Evolutionary conservation across 768 basidiomycete species (phyloP), one percentile per base, ranked within the genome.

Genomic region (Mycena galericulata): DNA sequence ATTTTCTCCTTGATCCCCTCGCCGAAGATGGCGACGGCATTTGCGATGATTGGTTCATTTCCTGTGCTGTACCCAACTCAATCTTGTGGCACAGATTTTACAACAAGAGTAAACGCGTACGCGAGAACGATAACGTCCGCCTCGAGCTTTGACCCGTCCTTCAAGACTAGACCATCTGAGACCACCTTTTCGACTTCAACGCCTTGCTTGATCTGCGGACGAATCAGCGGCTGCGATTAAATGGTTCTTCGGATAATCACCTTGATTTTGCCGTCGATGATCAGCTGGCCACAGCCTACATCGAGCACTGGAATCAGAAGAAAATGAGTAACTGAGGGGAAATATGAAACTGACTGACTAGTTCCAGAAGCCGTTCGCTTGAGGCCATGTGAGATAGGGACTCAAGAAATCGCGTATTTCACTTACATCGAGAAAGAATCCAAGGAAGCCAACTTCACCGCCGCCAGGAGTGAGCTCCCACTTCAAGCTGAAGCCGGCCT

Each of bases 211-310:
- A 80, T 80, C 49, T 82, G 81, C 50, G 80, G 72, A 8, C 75
- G 73, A 69, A 83, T 85, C 55, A 27, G 10, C 8, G 18, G 27
- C n/a, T 7, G n/a, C 10, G 22, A 55, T 40, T 10, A 74, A 65
- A 85, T 80, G 70, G 78, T 75, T 45, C 67, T 50, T 51, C 77
- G 80, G 69, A 78, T 76, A 70, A 79, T 80, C 67, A 84, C 76
- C 73, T 82, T 82, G 76, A 84, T 81, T 66, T 81, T 79, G 36
- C 82, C 79, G 51, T 81, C 79, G 34, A 76, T 75, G 66, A 83
- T 82, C 54, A 80, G 70, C 66, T 82, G 79, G 15, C 75, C 76
- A 18, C 75, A 76, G 20, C 80, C 80, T 54, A 75, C 72, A 41
- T 78, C 76, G 69, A 68, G 4, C 38, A 62, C 60, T 47, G 3